Evolutionary conservation across 2,329 filamentous ascomycete genomes (phyloP), one percentile per base, ranked within the genome.

Genomic region (Phyllosticta citriasiana): DNA sequence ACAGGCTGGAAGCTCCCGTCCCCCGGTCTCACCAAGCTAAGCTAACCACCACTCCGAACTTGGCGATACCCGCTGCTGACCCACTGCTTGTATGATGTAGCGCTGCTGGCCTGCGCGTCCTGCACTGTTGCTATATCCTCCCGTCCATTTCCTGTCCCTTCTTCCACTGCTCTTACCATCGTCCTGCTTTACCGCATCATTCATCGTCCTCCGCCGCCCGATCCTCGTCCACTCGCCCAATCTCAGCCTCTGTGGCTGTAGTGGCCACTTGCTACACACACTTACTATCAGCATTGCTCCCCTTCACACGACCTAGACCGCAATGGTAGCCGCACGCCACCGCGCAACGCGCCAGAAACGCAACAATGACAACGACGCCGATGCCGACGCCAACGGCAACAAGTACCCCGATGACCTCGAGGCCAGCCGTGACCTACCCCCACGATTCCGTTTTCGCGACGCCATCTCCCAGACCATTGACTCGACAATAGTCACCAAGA

Each of bases 401-500:
- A 47, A 47, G 6, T 47, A 47, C 40, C 1, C 12, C 40, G 16
- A 47, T 47, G 40, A 47, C 40, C 40, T 47, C 40, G 40, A 47
- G 16, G 40, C 40, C 40, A 16, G 40, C 4, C 40, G 40, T 2
- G 40, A 47, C 40, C 33, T 61, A 2, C 59, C 60, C 0, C 60
- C 62, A 3, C 50, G 50, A 9, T 74, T 69, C 65, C 67, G 72
- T 0, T 82, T 82, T 66, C 75, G 73, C 54, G 80, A 83, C 70
- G 76, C 76, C 0, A 76, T 78, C 24, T 71, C 76, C 26, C 73
- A 74, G 14, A 79, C 76, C 1, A 67, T 82, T 27, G 75, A 77
- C 61, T 73, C 79, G 62, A 70, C 74, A 52, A 74, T 76, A 26
- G 73, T 78, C 25, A 70, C 73, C 14, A 73, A 78, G 22, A 69